phyloP scores from a whole-genome alignment of 495 filamentous ascomycete species.

The Talaromyces thailandensis region DNA sequence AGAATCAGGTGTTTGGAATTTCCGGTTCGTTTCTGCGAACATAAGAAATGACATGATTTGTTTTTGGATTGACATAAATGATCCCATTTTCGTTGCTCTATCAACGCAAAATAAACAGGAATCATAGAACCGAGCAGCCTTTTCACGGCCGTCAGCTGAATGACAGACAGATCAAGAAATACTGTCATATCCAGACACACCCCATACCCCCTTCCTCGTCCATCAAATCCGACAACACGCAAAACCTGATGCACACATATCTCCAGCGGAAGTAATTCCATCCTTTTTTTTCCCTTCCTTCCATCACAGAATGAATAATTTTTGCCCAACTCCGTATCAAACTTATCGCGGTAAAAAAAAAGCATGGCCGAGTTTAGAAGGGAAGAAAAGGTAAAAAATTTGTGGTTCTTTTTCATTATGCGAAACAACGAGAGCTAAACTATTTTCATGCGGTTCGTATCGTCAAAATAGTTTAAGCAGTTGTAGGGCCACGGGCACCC shows the following conservation, averaged over 20 bases:
- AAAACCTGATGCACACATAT: neutral
- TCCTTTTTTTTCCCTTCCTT: neutral
- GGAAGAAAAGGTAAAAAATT: neutral
- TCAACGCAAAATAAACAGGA: conserved; percentile 5
- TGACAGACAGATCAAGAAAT: neutral
- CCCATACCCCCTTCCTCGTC: neutral
- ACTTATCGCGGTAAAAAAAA: neutral
- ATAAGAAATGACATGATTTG: neutral
- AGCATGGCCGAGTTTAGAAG: neutral
- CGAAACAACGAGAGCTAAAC: neutral
- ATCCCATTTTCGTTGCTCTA: neutral
- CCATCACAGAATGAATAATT: neutral
- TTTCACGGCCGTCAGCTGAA: neutral
- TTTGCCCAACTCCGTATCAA: conserved; percentile 5
- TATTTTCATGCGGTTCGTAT: neutral
- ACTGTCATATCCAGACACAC: neutral
- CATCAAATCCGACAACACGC: neutral
- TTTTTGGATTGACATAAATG: conserved; percentile 7
- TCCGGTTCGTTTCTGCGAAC: neutral
- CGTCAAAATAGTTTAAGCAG: conserved; percentile 21
- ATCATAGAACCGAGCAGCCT: conserved; percentile 1
- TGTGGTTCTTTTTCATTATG: conserved; percentile 1
- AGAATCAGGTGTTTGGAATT: neutral
- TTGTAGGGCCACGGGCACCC: conserved; percentile 62
- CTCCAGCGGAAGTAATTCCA: neutral